These are phyloP conservation scores for Massarina eburnea DNA, from an alignment of 2,329 filamentous ascomycete genomes.

Conservation along the genomic window DNA sequence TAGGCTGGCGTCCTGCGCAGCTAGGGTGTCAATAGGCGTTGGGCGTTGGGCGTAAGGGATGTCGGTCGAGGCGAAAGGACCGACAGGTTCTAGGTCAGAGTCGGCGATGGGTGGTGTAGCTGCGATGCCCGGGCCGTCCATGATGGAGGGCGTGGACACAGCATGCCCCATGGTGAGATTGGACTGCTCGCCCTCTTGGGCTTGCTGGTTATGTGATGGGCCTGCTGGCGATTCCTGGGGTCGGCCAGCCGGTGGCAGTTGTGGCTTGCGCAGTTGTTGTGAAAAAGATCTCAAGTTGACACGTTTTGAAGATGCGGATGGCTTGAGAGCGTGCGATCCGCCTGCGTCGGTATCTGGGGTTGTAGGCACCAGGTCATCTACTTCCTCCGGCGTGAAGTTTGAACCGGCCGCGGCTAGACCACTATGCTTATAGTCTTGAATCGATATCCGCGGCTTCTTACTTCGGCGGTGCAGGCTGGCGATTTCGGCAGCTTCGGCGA, in stretches of 20 bases:
- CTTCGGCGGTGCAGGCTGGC: conserved; percentile 53
- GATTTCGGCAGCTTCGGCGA: conserved; percentile 56
- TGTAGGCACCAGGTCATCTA: conserved; percentile 36
- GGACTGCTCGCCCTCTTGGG: conserved; percentile 14
- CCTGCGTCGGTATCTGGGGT: conserved; percentile 43
- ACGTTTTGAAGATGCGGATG: conserved; percentile 21
- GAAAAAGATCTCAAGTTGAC: conserved; percentile 21
- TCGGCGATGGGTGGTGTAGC: conserved; percentile 78
- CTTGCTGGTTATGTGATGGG: conserved; percentile 20
- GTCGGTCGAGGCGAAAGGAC: conserved; percentile 44
- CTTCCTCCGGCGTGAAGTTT: conserved; percentile 35
- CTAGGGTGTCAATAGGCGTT: conserved; percentile 65
- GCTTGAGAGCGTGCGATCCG: conserved; percentile 22
- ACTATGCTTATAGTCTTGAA: conserved; percentile 23
- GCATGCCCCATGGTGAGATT: conserved; percentile 19
- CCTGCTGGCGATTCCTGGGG: conserved; percentile 28
- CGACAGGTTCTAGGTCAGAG: conserved; percentile 64
- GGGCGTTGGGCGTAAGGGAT: conserved; percentile 30
- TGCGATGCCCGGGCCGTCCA: conserved; percentile 56
- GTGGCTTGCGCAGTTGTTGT: conserved; percentile 16
- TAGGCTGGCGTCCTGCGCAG: conserved; percentile 84
- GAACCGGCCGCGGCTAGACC: conserved; percentile 16
- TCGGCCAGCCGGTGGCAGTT: conserved; percentile 22
- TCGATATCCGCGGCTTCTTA: conserved; percentile 49
- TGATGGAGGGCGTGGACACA: conserved; percentile 27